These are phyloP conservation scores for Euphorbia tirucalli DNA, from an alignment of 345 rosid species.

Conservation along the genomic window DNA sequence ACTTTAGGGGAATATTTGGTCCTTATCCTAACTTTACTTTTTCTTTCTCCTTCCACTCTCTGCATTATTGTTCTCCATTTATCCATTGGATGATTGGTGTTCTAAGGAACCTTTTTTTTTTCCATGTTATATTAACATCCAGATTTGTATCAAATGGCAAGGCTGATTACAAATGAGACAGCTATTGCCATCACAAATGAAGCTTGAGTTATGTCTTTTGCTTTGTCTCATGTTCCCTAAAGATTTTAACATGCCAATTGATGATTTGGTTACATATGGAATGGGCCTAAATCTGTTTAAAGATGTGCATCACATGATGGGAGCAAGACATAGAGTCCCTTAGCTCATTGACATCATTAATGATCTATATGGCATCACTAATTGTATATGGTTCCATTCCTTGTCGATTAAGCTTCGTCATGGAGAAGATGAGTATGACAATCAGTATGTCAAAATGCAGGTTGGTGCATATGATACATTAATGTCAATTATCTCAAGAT, in stretches of 20 bases:
- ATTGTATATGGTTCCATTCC: too few relatives aligned
- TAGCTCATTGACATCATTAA: neutral
- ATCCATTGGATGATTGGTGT: too few relatives aligned
- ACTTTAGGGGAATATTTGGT: too few relatives aligned
- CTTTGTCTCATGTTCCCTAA: slow-evolving; percentile 16
- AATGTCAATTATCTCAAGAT: too few relatives aligned
- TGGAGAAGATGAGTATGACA: too few relatives aligned
- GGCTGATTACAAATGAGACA: slow-evolving; percentile 3
- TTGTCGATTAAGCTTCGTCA: neutral
- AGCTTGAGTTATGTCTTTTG: neutral
- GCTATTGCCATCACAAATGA: slow-evolving; percentile 10
- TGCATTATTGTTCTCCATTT: too few relatives aligned
- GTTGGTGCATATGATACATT: too few relatives aligned
- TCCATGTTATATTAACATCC: too few relatives aligned
- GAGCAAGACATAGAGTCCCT: neutral
- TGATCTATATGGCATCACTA: too few relatives aligned
- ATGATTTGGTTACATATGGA: slow-evolving; percentile 12
- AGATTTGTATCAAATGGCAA: slow-evolving; percentile 1
- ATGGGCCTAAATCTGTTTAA: neutral
- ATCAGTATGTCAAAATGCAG: slow-evolving; percentile 2
- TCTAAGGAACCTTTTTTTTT: too few relatives aligned
- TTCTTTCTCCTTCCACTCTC: too few relatives aligned
- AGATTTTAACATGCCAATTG: neutral
- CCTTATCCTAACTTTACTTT: too few relatives aligned
- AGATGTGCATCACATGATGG: neutral